A percentile compares a stretch with the other conserved stretches of the same genome.
Evolutionary conservation across 768 basidiomycete species (phyloP).

Genomic region (Amanita rubescens): DNA sequence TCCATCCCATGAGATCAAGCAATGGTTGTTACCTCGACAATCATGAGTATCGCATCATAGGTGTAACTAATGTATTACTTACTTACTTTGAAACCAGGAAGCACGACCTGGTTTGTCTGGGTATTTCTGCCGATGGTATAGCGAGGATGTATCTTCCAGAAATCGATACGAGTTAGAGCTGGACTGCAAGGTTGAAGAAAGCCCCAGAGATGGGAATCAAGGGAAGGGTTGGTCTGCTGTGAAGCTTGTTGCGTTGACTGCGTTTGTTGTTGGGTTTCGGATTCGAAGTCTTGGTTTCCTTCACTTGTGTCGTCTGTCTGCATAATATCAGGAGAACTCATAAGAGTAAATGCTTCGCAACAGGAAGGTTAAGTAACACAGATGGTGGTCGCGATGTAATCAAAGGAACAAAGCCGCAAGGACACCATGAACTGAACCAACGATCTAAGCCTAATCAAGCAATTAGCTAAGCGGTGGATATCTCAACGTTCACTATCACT

Average conservation of each 20-base stretch:
- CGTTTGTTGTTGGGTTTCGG: constrained; percentile 27
- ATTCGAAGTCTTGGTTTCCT: constrained; percentile 18
- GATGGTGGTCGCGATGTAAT: neutral
- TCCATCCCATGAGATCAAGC: constrained; percentile 54
- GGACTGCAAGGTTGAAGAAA: constrained; percentile 59
- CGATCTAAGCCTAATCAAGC: neutral
- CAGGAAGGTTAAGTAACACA: neutral
- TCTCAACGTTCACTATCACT: too few relatives aligned
- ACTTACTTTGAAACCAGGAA: constrained; percentile 74
- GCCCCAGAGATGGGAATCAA: constrained; percentile 55
- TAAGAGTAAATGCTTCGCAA: neutral
- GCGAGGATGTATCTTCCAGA: constrained; percentile 43
- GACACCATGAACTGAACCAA: neutral
- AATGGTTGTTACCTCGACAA: constrained; percentile 49
- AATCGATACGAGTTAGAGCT: constrained; percentile 48
- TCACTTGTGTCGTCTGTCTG: constrained; percentile 16
- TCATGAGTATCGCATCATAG: constrained; percentile 4
- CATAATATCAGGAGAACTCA: constrained; percentile 6
- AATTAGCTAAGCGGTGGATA: neutral
- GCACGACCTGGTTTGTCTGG: constrained; percentile 42
- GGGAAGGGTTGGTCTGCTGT: constrained; percentile 21
- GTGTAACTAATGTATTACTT: constrained; percentile 21
- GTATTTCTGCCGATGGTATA: constrained; percentile 51
- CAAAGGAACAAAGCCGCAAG: neutral
- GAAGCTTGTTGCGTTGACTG: constrained; percentile 40